Evolutionary conservation across 345 rosid species (phyloP).

Genomic region (Raphanus sativus): DNA sequence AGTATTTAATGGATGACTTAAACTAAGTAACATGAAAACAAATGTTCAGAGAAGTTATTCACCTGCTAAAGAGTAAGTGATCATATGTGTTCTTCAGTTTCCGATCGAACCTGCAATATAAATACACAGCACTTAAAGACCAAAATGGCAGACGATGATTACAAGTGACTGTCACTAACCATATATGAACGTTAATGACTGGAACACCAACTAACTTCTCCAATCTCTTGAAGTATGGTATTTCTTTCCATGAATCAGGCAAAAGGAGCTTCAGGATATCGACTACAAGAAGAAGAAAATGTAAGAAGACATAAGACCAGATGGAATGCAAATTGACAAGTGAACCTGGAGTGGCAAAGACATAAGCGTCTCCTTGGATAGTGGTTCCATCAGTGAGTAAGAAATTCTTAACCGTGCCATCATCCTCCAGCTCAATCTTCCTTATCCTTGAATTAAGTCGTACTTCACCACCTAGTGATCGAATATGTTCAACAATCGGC

Average conservation of each 20-base stretch:
- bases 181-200: slow-evolving; percentile 88
- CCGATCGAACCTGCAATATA: slow-evolving; percentile 81
- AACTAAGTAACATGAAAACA: background rate
- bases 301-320: background rate
- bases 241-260: slow-evolving; percentile 81
- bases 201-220: slow-evolving; percentile 97
- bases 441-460: slow-evolving; percentile 73
- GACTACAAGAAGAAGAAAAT: slow-evolving; percentile 42
- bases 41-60: background rate
- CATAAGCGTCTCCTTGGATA: slow-evolving; percentile 83
- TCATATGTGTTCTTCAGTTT: slow-evolving; percentile 86
- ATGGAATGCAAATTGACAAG: background rate
- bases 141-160: background rate
- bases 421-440: slow-evolving; percentile 73
- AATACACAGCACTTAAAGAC: background rate
- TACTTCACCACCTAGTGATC: slow-evolving; percentile 82
- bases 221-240: slow-evolving; percentile 75
- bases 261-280: slow-evolving; percentile 86
- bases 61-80: slow-evolving; percentile 98
- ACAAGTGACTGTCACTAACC: slow-evolving; percentile 55
- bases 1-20: background rate
- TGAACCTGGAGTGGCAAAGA: slow-evolving; percentile 55
- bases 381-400: slow-evolving; percentile 59
- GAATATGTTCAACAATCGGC: slow-evolving; percentile 79
- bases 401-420: slow-evolving; percentile 79